A percentile compares a stretch with the other conserved stretches of the same genome.
These are phyloP conservation scores for Porcisia deanei DNA, from an alignment of 208 protist species.

Conservation along the genomic window DNA sequence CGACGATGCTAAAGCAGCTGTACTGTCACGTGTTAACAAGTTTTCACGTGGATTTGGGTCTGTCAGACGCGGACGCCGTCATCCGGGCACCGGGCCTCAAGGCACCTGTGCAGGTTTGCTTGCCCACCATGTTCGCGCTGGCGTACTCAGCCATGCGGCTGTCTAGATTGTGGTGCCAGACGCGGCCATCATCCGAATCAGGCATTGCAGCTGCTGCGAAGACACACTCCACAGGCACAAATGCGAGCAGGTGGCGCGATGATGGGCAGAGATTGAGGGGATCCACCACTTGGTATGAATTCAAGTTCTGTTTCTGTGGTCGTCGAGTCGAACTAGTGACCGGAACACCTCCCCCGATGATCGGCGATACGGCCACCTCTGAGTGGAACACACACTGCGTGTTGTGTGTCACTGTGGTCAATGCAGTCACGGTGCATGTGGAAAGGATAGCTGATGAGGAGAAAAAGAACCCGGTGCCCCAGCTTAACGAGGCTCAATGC, in stretches of 20 bases:
- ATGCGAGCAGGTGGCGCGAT: background rate
- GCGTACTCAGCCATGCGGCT: background rate
- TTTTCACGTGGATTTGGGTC: slow-evolving; percentile 13
- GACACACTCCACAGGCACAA: background rate
- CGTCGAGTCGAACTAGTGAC: background rate
- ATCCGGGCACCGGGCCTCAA: background rate
- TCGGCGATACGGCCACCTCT: background rate
- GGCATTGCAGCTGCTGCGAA: background rate
- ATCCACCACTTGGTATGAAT: slow-evolving; percentile 17
- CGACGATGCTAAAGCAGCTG: slow-evolving; percentile 15
- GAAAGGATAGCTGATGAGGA: background rate
- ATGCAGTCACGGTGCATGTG: slow-evolving; percentile 4
- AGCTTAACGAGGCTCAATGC: background rate
- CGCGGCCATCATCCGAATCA: too few species aligned
- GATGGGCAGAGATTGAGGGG: too few species aligned
- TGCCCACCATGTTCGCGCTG: background rate
- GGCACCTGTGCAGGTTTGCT: background rate
- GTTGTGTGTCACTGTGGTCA: slow-evolving; percentile 5
- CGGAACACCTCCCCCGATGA: background rate
- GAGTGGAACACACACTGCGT: background rate
- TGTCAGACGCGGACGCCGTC: background rate
- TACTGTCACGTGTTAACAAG: slow-evolving; percentile 22
- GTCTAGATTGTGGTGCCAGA: background rate
- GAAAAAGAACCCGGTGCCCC: background rate
- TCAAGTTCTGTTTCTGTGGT: slow-evolving; percentile 8